These are phyloP conservation scores for Blastosporella zonata DNA, from an alignment of 1,284 basidiomycete species.

Conservation along the genomic window DNA sequence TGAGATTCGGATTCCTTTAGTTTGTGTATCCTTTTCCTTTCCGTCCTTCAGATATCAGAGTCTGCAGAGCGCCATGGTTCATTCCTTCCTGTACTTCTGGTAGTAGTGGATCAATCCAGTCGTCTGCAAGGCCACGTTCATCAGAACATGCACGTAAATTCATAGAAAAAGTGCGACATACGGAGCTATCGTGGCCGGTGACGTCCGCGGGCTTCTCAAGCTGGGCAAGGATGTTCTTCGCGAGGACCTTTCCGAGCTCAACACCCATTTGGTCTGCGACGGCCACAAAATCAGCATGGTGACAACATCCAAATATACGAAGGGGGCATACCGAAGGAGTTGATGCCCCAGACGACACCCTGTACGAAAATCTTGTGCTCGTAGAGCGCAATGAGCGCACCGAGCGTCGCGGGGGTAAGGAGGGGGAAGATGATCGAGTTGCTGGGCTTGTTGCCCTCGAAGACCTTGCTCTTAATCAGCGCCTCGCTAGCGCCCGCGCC, in stretches of 20 bases:
- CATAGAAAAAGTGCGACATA: constrained; percentile 36
- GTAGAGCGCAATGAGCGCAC: constrained; percentile 87
- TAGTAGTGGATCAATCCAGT: constrained; percentile 94
- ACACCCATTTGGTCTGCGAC: constrained; percentile 86
- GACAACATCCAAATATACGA: not conserved
- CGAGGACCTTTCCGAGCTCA: constrained; percentile 94
- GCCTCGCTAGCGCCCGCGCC: constrained; percentile 75
- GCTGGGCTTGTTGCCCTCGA: constrained; percentile 96
- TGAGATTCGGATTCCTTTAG: not conserved
- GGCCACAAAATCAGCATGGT: constrained; percentile 4
- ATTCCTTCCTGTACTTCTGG: constrained; percentile 82
- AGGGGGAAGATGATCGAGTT: constrained; percentile 96
- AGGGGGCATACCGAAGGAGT: constrained; percentile 77
- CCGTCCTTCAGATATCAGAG: not conserved
- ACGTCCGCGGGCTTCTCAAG: constrained; percentile 83
- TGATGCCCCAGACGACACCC: constrained; percentile 97
- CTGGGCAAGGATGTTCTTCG: constrained; percentile 92
- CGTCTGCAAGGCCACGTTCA: constrained; percentile 49
- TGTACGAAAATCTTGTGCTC: constrained; percentile 99
- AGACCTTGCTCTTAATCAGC: constrained; percentile 95
- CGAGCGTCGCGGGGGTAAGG: constrained; percentile 87
- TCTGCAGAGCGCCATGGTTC: not conserved
- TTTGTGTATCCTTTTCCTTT: not conserved
- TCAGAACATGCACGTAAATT: not conserved
- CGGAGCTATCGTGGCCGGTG: constrained; percentile 88